These are phyloP conservation scores for Boehmeria nivea DNA, from an alignment of 306 rosid genomes.

Conservation along the genomic window DNA sequence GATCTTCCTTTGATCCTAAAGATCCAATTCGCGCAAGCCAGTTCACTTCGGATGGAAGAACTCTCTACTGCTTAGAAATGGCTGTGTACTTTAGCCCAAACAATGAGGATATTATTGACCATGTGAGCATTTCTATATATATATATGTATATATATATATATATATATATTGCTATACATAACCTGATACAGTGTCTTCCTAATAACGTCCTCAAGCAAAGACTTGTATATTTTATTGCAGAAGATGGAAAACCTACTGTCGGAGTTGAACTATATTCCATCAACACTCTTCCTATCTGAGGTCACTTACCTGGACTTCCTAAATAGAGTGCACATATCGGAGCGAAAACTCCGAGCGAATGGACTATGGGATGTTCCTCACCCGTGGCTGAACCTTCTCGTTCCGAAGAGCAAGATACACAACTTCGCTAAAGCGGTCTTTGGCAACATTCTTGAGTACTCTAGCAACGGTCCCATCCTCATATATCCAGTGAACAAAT, in stretches of 20 bases:
- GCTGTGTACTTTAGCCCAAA: conserved; percentile 71
- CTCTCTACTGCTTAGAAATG: conserved; percentile 81
- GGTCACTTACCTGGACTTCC: conserved; percentile 76
- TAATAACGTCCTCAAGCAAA: not conserved
- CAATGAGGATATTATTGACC: conserved; percentile 42
- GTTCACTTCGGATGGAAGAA: conserved; percentile 67
- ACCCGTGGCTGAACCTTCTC: conserved; percentile 90
- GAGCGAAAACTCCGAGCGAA: conserved; percentile 57
- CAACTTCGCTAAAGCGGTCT: conserved; percentile 52
- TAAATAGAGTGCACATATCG: conserved; percentile 79
- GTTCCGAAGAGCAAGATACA: conserved; percentile 65
- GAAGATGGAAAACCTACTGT: conserved; percentile 53
- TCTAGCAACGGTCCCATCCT: conserved; percentile 79
- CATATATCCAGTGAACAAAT: conserved; percentile 86
- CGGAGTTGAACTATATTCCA: conserved; percentile 53
- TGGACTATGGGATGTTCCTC: conserved; percentile 90
- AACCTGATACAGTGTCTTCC: not conserved
- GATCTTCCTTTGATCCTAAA: conserved; percentile 75
- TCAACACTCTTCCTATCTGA: conserved; percentile 70
- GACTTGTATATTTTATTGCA: conserved; percentile 34
- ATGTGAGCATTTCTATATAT: conserved; percentile 36
- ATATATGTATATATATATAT: no score
- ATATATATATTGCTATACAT: no score
- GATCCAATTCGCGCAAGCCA: conserved; percentile 62
- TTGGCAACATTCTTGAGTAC: conserved; percentile 66